A percentile compares a stretch with the other conserved stretches of the same genome.
Conservation (phyloP, 331 rosid species). For the Pyrus hybrid region DNA sequence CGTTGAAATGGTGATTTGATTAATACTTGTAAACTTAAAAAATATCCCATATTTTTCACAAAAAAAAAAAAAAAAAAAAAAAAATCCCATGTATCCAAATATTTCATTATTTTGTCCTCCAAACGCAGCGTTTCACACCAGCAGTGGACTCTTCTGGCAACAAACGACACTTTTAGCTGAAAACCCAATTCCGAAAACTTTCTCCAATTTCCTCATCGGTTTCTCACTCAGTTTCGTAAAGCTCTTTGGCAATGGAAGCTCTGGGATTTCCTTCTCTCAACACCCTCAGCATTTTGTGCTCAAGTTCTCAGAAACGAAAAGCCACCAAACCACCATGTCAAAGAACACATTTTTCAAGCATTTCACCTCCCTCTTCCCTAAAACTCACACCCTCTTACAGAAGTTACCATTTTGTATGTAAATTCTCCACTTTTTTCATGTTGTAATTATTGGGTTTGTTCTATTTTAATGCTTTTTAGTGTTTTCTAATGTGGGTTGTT, state of each 20-base stretch:
- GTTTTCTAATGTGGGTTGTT: not conserved
- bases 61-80: too few relatives aligned
- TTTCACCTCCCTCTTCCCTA: constrained; percentile 7
- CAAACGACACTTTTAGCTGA: not conserved
- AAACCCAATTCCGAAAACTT: not conserved
- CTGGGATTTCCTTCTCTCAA: constrained; percentile 50
- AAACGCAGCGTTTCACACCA: not conserved
- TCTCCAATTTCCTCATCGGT: too few relatives aligned
- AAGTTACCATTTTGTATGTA: constrained; percentile 26
- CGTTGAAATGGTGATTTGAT: too few relatives aligned
- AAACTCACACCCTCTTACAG: constrained; percentile 17
- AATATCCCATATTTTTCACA: too few relatives aligned
- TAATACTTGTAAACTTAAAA: too few relatives aligned
- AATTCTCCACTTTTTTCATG: not conserved
- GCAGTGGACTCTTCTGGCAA: not conserved
- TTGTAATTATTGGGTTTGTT: not conserved
- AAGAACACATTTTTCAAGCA: constrained; percentile 11
- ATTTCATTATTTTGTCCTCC: not conserved
- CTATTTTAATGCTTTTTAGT: not conserved
- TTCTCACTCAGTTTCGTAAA: not conserved
- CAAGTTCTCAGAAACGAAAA: constrained; percentile 9
- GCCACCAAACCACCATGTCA: constrained; percentile 9
- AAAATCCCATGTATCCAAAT: too few relatives aligned
- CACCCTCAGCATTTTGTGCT: constrained; percentile 17
- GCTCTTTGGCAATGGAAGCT: constrained; percentile 40